Conservation (phyloP, 2,329 filamentous ascomycete genomes). For the Cladosporium sp. region DNA sequence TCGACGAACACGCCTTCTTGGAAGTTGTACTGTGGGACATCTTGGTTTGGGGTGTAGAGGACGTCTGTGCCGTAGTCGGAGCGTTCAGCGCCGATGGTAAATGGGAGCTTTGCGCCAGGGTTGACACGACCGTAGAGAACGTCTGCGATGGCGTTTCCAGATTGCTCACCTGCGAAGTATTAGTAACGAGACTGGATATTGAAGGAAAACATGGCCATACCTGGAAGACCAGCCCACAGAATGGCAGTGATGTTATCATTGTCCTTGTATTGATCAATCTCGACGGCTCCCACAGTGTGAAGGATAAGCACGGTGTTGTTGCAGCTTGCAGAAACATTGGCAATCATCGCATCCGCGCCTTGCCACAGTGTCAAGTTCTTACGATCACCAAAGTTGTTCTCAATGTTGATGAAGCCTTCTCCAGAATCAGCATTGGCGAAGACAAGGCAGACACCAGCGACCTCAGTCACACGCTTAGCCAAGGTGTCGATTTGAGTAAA, state of each 20-base stretch:
- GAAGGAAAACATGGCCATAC: neutral
- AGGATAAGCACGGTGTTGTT: slow-evolving; percentile 87
- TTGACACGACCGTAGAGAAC: slow-evolving; percentile 74
- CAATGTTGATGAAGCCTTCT: slow-evolving; percentile 47
- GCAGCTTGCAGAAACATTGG: slow-evolving; percentile 69
- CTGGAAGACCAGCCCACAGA: slow-evolving; percentile 63
- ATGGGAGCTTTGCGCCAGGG: slow-evolving; percentile 69
- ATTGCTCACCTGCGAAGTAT: slow-evolving; percentile 65
- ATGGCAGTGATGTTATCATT: slow-evolving; percentile 75
- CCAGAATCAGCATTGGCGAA: slow-evolving; percentile 36
- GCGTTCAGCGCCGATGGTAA: slow-evolving; percentile 66
- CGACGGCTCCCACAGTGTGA: slow-evolving; percentile 73
- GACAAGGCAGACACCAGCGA: slow-evolving; percentile 33
- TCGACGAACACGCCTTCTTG: slow-evolving; percentile 74
- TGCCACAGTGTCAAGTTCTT: slow-evolving; percentile 46
- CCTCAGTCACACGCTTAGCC: slow-evolving; percentile 39
- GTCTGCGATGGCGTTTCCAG: slow-evolving; percentile 70
- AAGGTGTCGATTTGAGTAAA: slow-evolving; percentile 27
- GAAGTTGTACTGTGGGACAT: slow-evolving; percentile 67
- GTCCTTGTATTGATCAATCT: slow-evolving; percentile 68
- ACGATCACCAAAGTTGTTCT: slow-evolving; percentile 43
- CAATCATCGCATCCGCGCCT: slow-evolving; percentile 52
- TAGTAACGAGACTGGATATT: neutral
- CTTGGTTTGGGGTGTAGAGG: slow-evolving; percentile 62
- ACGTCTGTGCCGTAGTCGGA: slow-evolving; percentile 65